phyloP scores from a whole-genome alignment of 768 basidiomycete species.

The Nevesoporus exiguus region DNA sequence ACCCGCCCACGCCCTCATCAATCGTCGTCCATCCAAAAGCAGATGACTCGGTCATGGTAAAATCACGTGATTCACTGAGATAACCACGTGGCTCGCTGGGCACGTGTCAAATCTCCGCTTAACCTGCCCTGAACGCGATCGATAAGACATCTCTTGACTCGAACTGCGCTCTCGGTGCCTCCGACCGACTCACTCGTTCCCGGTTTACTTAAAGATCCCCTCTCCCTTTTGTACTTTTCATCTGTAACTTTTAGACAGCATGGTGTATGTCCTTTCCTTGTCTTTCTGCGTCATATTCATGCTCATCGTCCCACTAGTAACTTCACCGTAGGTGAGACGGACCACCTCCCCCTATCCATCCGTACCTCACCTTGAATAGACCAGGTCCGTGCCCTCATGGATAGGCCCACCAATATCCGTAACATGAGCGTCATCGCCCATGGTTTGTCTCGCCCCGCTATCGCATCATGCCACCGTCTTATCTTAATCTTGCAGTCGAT shows the following conservation, averaged over 20 bases:
- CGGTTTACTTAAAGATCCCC: neutral
- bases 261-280: constrained; percentile 65
- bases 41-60: constrained; percentile 10
- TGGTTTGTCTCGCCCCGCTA: constrained; percentile 48
- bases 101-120: constrained; percentile 8
- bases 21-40: neutral
- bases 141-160: constrained; percentile 34
- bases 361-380: constrained; percentile 41
- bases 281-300: constrained; percentile 6
- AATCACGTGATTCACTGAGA: constrained; percentile 16
- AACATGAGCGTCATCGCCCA: constrained; percentile 95
- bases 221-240: constrained; percentile 14
- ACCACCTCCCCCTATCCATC: neutral
- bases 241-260: constrained; percentile 53
- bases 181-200: constrained; percentile 11
- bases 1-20: constrained; percentile 4
- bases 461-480: constrained; percentile 15
- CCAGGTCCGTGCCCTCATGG: constrained; percentile 87
- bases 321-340: constrained; percentile 78
- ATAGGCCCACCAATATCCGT: constrained; percentile 87
- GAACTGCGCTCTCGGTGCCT: constrained; percentile 28
- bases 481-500: constrained; percentile 64
- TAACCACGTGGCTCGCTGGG: constrained; percentile 6
- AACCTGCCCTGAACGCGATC: constrained; percentile 46
- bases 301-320: constrained; percentile 55